These are phyloP conservation scores for Calocybe indica DNA, from an alignment of 768 basidiomycete species.

Conservation along the genomic window DNA sequence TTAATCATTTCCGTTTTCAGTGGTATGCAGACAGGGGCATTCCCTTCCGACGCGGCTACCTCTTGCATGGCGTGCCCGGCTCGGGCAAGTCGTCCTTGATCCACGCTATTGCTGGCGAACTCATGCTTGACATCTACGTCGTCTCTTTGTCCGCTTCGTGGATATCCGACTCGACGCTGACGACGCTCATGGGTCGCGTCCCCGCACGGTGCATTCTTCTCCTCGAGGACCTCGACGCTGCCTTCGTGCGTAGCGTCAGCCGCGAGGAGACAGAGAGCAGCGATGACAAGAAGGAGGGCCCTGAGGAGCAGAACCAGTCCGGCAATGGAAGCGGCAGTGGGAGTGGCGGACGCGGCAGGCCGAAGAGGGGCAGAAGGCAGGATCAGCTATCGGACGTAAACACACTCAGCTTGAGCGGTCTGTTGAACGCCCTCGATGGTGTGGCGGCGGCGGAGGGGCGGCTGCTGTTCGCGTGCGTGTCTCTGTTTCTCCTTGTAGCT, in stretches of 20 bases:
- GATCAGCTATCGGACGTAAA: conserved; percentile 71
- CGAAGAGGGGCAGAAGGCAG: conserved; percentile 37
- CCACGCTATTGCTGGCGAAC: conserved; percentile 81
- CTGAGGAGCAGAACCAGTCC: conserved; percentile 18
- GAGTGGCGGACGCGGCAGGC: conserved; percentile 18
- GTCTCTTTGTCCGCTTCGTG: conserved; percentile 81
- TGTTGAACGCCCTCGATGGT: conserved; percentile 82
- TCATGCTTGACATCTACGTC: conserved; percentile 90
- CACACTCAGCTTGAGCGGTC: conserved; percentile 73
- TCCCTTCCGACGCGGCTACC: conserved; percentile 85
- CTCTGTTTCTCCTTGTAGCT: conserved; percentile 22
- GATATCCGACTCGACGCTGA: conserved; percentile 85
- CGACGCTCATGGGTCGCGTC: conserved; percentile 81
- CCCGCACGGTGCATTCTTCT: conserved; percentile 82
- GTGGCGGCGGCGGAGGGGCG: conserved; percentile 85
- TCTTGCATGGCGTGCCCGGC: conserved; percentile 79
- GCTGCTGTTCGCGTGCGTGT: conserved; percentile 79
- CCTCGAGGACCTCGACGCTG: conserved; percentile 87
- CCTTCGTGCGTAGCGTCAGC: conserved; percentile 71
- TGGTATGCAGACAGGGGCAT: conserved; percentile 95
- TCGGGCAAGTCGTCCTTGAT: conserved; percentile 85
- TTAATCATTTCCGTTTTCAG: conserved; percentile 22
- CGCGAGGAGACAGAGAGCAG: conserved; percentile 44
- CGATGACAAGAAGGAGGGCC: conserved; percentile 25
- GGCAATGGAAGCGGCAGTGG: conserved; percentile 11